Evolutionary conservation across 2,329 filamentous ascomycete species (phyloP).

Genomic region (Alternaria gansuensis): DNA sequence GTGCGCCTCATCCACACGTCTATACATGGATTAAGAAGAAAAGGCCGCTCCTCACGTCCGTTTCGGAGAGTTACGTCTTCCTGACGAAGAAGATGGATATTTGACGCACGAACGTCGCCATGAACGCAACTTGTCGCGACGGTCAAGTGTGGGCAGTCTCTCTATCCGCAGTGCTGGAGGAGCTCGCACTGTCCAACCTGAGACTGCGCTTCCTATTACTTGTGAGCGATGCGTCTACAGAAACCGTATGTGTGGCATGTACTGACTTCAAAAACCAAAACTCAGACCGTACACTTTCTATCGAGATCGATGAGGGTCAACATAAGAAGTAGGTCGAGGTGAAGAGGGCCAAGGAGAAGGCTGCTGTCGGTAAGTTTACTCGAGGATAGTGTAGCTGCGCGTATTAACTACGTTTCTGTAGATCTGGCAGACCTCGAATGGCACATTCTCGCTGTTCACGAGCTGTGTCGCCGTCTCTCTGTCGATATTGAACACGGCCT

Average conservation of each 20-base stretch:
- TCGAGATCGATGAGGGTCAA: slow-evolving; percentile 53
- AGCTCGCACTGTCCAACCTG: slow-evolving; percentile 52
- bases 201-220: slow-evolving; percentile 55
- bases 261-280: neutral
- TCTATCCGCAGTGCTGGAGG: slow-evolving; percentile 49
- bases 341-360: slow-evolving; percentile 48
- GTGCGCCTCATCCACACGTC: slow-evolving; percentile 6
- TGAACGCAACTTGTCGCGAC: slow-evolving; percentile 42
- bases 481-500: slow-evolving; percentile 68
- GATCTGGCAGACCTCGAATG: slow-evolving; percentile 68
- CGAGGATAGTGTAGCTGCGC: neutral
- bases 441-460: slow-evolving; percentile 68
- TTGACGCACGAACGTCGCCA: slow-evolving; percentile 37
- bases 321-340: slow-evolving; percentile 39
- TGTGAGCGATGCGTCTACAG: slow-evolving; percentile 24
- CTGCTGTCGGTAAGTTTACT: slow-evolving; percentile 41
- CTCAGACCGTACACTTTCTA: slow-evolving; percentile 54
- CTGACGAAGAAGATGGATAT: slow-evolving; percentile 48
- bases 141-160: slow-evolving; percentile 50
- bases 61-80: slow-evolving; percentile 33
- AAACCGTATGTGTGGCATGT: neutral
- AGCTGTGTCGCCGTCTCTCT: slow-evolving; percentile 68
- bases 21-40: slow-evolving; percentile 42
- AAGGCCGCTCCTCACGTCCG: slow-evolving; percentile 31
- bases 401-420: slow-evolving; percentile 28